A percentile compares a stretch with the other conserved stretches of the same genome.
These are phyloP conservation scores for Exobasidium rhododendri DNA, from an alignment of 1,284 basidiomycete species.

Conservation along the genomic window DNA sequence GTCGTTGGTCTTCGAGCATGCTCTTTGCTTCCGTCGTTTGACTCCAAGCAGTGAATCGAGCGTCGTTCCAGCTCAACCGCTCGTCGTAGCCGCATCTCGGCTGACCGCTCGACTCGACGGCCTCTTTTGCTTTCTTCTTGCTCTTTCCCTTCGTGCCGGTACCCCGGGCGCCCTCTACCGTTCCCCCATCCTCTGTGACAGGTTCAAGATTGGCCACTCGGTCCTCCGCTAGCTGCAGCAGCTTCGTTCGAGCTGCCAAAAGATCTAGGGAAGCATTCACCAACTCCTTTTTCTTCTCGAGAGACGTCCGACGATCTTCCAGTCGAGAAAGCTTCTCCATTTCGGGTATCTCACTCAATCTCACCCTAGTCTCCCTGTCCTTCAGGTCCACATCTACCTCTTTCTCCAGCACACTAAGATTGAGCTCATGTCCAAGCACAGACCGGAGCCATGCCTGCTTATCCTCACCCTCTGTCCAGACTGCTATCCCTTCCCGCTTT, in stretches of 20 bases:
- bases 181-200: constrained; percentile 3
- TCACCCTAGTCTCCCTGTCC: background rate
- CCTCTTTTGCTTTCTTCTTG: constrained; percentile 1
- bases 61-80: constrained; percentile 30
- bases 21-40: constrained; percentile 8
- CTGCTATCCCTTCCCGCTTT: constrained; percentile 16
- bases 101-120: background rate
- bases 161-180: background rate
- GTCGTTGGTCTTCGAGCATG: constrained; percentile 12
- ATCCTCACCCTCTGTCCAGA: constrained; percentile 14
- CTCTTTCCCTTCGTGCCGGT: constrained; percentile 17
- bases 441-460: background rate
- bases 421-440: background rate
- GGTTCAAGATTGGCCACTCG: constrained; percentile 18
- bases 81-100: constrained; percentile 30
- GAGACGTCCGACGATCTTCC: background rate
- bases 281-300: background rate
- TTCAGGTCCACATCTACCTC: background rate
- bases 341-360: background rate
- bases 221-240: constrained; percentile 28
- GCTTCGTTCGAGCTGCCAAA: constrained; percentile 1
- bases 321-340: constrained; percentile 3
- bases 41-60: constrained; percentile 20
- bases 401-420: background rate
- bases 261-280: background rate